Base-by-base conservation (phyloP, 2,329 filamentous ascomycete species). In the Talaromyces sp. region DNA sequence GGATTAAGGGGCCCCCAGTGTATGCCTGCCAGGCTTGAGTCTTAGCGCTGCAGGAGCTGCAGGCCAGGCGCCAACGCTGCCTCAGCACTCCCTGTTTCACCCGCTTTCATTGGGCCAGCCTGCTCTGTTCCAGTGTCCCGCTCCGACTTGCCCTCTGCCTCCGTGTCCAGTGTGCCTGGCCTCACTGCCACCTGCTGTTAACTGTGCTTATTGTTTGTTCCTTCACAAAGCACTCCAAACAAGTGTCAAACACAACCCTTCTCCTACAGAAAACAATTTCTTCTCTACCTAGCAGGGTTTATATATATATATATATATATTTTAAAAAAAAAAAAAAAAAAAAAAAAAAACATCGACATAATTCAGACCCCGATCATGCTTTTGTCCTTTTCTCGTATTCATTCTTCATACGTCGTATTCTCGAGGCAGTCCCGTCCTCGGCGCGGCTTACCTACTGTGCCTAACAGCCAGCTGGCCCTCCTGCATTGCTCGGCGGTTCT, bases 81-180 rank as follows among this genome's bases (percentile, higher is more conserved):
- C 22, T 43, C 58, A 60, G 58, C 29, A 38, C 58, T 62, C 60
- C 61, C 36, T 63, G 61, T 43, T 63, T 25, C 45, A 43, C 49
- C 61, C 36, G 61, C 51, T 29, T 54, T 58, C 49, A 63, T 63
- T 63, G 61, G 61, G 59, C 7, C 25, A 22, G 19, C n/a, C 40
- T 29, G 22, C 29, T 40, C 11, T 5, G 31, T 27, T 31, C 43
- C 43, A 47, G 49, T 45, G 40, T 22, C n/a, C 13, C n/a, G n/a
- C 29, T 13, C 47, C 47, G 29, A 3, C 5, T 29, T 47, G 45
- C 19, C n/a, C n/a, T 45, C 40, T 19, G 40, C n/a, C 40, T 45
- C 36, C 8, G 11, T 38, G 36, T 15, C 36, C 13, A 17, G 36
- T 38, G 36, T 17, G n/a, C 2, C 40, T 22, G n/a, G 40, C n/a